Percentiles rank a stretch among this genome's conserved stretches.
Evolutionary conservation across 768 basidiomycete species (phyloP).

Genomic region (Boletus tylopilopsis): DNA sequence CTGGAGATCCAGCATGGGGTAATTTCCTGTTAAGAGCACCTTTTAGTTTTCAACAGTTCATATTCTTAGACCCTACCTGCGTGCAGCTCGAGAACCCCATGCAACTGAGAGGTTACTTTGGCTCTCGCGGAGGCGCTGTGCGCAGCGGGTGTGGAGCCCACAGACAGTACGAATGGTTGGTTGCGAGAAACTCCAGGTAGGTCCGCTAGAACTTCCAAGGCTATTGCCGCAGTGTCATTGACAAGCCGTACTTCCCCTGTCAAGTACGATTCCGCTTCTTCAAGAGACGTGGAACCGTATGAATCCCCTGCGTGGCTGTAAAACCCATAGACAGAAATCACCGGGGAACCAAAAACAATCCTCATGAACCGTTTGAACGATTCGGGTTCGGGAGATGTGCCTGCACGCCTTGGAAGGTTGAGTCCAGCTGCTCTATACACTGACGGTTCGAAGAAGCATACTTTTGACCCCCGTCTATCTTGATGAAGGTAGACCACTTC

Average conservation of each 20-base stretch:
- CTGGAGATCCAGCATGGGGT: constrained; percentile 81
- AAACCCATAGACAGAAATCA: constrained; percentile 71
- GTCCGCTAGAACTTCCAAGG: constrained; percentile 42
- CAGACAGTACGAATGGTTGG: constrained; percentile 64
- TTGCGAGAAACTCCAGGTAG: constrained; percentile 33
- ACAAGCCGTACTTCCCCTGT: constrained; percentile 68
- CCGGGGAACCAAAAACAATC: constrained; percentile 48
- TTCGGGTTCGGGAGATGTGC: constrained; percentile 50
- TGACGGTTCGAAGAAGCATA: constrained; percentile 33
- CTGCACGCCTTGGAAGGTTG: constrained; percentile 59
- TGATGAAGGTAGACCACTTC: constrained; percentile 77
- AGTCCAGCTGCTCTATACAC: constrained; percentile 3
- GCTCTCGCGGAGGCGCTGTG: constrained; percentile 64
- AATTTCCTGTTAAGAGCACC: constrained; percentile 52
- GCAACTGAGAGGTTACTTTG: constrained; percentile 43
- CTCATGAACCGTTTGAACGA: constrained; percentile 54
- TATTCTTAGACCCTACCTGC: constrained; percentile 43
- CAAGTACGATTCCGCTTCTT: constrained; percentile 63
- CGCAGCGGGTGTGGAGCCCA: constrained; percentile 87
- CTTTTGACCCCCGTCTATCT: constrained; percentile 76
- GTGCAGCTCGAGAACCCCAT: constrained; percentile 70
- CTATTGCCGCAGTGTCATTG: constrained; percentile 58
- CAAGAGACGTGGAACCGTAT: constrained; percentile 68
- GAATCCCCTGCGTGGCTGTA: constrained; percentile 78
- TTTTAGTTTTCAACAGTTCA: background rate